Conservation (phyloP, 1,139 yeast species). For the Casaregolazyma suthepensis region DNA sequence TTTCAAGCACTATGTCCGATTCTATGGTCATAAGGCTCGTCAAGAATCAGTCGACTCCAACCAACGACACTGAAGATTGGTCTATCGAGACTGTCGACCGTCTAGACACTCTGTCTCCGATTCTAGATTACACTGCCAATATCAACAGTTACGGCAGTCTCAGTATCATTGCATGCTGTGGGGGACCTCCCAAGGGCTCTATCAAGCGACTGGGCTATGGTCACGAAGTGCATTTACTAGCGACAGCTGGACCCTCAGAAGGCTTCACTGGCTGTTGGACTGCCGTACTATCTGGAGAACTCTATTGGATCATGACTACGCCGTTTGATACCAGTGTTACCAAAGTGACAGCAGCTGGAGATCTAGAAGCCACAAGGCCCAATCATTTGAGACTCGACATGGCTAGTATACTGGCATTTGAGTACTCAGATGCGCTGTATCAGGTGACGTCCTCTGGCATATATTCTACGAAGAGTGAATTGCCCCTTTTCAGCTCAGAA, state of each 20-base stretch:
- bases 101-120: conserved; percentile 3
- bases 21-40: background rate
- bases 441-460: conserved; percentile 2
- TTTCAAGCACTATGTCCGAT: conserved; percentile 5
- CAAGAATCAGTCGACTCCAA: background rate
- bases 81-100: background rate
- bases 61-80: background rate
- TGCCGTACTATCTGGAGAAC: background rate
- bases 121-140: background rate
- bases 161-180: conserved; percentile 4
- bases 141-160: background rate
- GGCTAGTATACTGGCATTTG: conserved; percentile 2
- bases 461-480: background rate
- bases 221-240: conserved; percentile 1
- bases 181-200: conserved; percentile 4
- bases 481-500: background rate
- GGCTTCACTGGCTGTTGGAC: conserved; percentile 4
- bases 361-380: background rate
- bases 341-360: background rate
- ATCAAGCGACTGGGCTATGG: conserved; percentile 5
- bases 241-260: background rate
- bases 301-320: background rate
- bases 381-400: background rate
- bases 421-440: background rate
- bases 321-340: background rate